Conservation (phyloP, 805 yeast species). For the Kluyveromyces wickerhamii region DNA sequence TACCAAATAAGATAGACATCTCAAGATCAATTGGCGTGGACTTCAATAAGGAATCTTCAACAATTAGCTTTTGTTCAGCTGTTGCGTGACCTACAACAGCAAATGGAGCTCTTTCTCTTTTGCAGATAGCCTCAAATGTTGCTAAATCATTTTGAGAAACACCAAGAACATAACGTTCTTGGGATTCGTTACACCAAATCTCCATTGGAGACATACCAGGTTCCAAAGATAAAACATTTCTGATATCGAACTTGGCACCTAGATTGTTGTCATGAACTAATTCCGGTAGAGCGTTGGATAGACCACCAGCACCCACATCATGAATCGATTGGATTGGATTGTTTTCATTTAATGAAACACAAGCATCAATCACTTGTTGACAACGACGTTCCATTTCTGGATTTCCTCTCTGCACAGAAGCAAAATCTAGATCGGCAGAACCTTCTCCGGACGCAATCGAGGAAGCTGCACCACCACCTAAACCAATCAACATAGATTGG, state of each 20-base stretch:
- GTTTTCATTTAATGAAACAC: conserved; percentile 68
- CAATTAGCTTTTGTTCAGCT: conserved; percentile 69
- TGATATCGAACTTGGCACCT: conserved; percentile 88
- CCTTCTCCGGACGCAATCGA: conserved; percentile 95
- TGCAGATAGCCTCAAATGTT: conserved; percentile 69
- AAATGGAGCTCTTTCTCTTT: conserved; percentile 91
- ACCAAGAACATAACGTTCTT: conserved; percentile 94
- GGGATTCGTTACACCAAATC: conserved; percentile 99
- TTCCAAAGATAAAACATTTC: conserved; percentile 84
- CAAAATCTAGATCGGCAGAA: conserved; percentile 92
- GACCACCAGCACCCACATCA: conserved; percentile 99
- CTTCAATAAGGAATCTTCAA: conserved; percentile 71
- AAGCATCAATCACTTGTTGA: conserved; percentile 93
- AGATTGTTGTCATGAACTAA: conserved; percentile 93
- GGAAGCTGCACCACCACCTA: conserved; percentile 99
- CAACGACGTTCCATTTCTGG: conserved; percentile 99
- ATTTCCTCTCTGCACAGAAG: conserved; percentile 98
- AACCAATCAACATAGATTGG: conserved; percentile 93
- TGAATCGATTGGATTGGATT: conserved; percentile 92
- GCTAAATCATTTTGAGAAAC: conserved; percentile 73
- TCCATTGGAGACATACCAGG: conserved; percentile 99
- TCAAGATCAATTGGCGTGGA: conserved; percentile 90
- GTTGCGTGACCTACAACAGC: conserved; percentile 96
- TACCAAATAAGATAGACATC: conserved; percentile 91
- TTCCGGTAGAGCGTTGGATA: conserved; percentile 95